Base-by-base conservation (phyloP, 2,329 filamentous ascomycete species). In the Claviceps africana region DNA sequence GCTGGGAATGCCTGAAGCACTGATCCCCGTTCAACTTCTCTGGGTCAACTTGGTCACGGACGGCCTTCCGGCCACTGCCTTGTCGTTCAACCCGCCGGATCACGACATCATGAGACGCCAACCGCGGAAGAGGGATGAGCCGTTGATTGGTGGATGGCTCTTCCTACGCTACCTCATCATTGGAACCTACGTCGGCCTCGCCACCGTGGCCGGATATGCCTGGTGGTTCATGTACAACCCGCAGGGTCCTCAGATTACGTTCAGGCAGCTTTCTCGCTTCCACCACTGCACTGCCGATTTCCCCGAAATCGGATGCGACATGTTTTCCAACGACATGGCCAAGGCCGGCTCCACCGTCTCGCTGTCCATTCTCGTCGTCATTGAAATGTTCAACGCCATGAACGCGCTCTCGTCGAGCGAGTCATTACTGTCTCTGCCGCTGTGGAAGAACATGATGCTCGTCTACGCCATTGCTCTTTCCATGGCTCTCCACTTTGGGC, bases 151-250 rank as follows among this genome's bases (percentile, higher is more conserved):
- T 45, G 89, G 90, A 54, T 98, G 93, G 93, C 73, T 98, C 40
- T 96, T 98, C 74, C 89, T 97, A 78, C 83, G 93, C 51, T 98
- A 98, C 70, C 82, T 98, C 75, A 83, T 97, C 48, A 93, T 98
- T 61, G 93, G 93, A 56, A 88, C 82, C 9, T 98, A 98, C 58
- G 93, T 98, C 54, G 93, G 93, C 65, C 76, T 88, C 42, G 93
- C 93, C 51, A 98, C 93, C 3, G 94, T 98, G 21, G 89, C 85
- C 63, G 93, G 94, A 46, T 98, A 98, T 65, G 91, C 88, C n/a
- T 98, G 93, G 93, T 98, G 89, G 88, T 98, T 97, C 76, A 90
- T 98, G 85, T 95, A 86, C 75, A 91, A 97, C 72, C 72, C 82
- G 9, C 81, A 83, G 59, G 93, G 93, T 0, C 93, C 93, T 25